A percentile compares a stretch with the other conserved stretches of the same genome.
Evolutionary conservation across 2,329 filamentous ascomycete species (phyloP).

Genomic region (Alternaria rosae): DNA sequence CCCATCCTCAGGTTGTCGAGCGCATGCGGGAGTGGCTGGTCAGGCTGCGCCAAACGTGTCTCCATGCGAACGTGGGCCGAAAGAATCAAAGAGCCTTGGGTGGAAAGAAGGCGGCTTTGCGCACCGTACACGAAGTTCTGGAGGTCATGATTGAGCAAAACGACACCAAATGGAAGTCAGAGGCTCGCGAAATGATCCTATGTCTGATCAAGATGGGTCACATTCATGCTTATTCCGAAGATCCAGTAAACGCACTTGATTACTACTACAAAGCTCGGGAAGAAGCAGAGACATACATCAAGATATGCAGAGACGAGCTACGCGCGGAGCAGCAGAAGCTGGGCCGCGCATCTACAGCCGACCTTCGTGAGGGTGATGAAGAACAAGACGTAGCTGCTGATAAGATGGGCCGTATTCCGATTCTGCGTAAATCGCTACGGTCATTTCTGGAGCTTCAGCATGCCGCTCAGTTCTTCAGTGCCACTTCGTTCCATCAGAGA

Average conservation of each 20-base stretch:
- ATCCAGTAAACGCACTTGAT: slow-evolving; percentile 61
- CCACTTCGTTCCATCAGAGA: slow-evolving; percentile 83
- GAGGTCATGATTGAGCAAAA: slow-evolving; percentile 91
- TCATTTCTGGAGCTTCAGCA: slow-evolving; percentile 81
- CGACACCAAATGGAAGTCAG: slow-evolving; percentile 68
- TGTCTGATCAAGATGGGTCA: slow-evolving; percentile 75
- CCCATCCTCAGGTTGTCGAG: slow-evolving; percentile 65
- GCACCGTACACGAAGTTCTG: slow-evolving; percentile 85
- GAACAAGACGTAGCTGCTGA: slow-evolving; percentile 50
- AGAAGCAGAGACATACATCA: slow-evolving; percentile 60
- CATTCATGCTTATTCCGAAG: slow-evolving; percentile 76
- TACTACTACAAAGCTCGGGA: slow-evolving; percentile 68
- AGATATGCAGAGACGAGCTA: slow-evolving; percentile 70
- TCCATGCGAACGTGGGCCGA: slow-evolving; percentile 83
- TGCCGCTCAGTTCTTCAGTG: slow-evolving; percentile 82
- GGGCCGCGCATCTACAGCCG: slow-evolving; percentile 31
- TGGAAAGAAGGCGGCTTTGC: slow-evolving; percentile 69
- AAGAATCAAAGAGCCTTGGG: slow-evolving; percentile 71
- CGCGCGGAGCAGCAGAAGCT: slow-evolving; percentile 57
- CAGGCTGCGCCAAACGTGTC: slow-evolving; percentile 78
- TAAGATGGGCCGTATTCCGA: slow-evolving; percentile 59
- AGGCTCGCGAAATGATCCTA: slow-evolving; percentile 72
- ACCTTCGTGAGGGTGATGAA: slow-evolving; percentile 44
- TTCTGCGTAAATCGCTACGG: slow-evolving; percentile 71
- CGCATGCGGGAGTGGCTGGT: slow-evolving; percentile 82